Evolutionary conservation across 1,284 basidiomycete genomes (phyloP).

Genomic region (Mycosarcoma maydis): DNA sequence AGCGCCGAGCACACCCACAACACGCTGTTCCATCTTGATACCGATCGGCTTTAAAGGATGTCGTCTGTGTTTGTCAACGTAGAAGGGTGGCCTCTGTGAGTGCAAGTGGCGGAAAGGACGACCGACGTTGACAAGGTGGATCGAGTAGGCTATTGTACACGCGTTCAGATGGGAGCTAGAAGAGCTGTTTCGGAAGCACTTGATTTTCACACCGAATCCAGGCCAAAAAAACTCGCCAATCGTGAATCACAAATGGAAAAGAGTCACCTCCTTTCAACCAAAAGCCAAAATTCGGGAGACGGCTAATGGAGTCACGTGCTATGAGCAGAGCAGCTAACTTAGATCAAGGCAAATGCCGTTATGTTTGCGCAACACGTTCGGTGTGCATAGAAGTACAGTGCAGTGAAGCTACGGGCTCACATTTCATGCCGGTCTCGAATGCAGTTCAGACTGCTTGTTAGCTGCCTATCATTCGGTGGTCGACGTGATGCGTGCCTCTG

Average conservation of each 20-base stretch:
- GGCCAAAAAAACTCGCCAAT: too few species aligned
- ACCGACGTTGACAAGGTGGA: conserved; percentile 1
- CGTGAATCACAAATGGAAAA: neutral
- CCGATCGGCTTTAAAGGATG: neutral
- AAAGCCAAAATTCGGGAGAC: neutral
- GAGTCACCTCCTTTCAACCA: neutral
- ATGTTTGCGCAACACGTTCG: too few species aligned
- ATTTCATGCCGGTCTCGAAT: too few species aligned
- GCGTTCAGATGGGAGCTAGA: neutral
- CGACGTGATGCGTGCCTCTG: too few species aligned
- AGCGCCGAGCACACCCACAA: conserved; percentile 73
- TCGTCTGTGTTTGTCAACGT: neutral
- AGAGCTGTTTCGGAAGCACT: too few species aligned
- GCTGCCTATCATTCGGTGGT: too few species aligned
- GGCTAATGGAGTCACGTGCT: neutral
- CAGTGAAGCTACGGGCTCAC: too few species aligned
- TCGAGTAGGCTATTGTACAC: neutral
- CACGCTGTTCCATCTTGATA: conserved; percentile 48
- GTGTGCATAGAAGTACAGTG: too few species aligned
- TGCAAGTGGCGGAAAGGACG: conserved; percentile 1
- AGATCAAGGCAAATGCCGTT: too few species aligned
- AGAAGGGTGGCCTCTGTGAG: neutral
- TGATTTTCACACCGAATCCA: too few species aligned
- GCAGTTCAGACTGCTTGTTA: too few species aligned
- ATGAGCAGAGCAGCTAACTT: too few species aligned